Conservation (phyloP, 2,329 filamentous ascomycete species). For the Ophiocordyceps robertsii region DNA sequence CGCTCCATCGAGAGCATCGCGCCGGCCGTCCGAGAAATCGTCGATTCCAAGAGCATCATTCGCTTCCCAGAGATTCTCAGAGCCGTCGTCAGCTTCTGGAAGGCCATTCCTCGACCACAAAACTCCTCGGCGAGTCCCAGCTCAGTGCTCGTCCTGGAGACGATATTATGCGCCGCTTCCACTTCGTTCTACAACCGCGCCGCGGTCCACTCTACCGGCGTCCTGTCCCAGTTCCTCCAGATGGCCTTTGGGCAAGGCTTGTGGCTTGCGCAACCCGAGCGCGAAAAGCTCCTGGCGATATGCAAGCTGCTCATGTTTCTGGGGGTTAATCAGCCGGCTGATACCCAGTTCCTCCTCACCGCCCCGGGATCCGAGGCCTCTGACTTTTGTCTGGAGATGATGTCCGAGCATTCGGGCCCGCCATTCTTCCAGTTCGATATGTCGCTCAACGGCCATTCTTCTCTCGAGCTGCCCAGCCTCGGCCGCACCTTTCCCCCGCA, state of each 20-base stretch:
- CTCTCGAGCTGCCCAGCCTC: slow-evolving; percentile 78
- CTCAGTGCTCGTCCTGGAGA: slow-evolving; percentile 52
- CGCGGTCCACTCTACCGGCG: slow-evolving; percentile 58
- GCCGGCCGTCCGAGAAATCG: slow-evolving; percentile 30
- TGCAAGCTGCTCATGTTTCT: slow-evolving; percentile 58
- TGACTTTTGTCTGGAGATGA: slow-evolving; percentile 59
- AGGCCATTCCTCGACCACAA: slow-evolving; percentile 38
- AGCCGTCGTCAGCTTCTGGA: slow-evolving; percentile 50
- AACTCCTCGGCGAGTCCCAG: slow-evolving; percentile 32
- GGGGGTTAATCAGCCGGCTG: slow-evolving; percentile 67
- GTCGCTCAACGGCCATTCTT: slow-evolving; percentile 74
- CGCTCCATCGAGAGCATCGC: slow-evolving; percentile 22
- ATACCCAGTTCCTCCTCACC: slow-evolving; percentile 61
- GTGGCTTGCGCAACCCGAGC: slow-evolving; percentile 41
- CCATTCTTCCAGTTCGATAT: slow-evolving; percentile 91
- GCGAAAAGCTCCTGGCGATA: slow-evolving; percentile 46
- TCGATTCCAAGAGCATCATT: slow-evolving; percentile 38
- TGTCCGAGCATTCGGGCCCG: slow-evolving; percentile 62
- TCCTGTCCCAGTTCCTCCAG: slow-evolving; percentile 52
- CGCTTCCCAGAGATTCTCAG: slow-evolving; percentile 51
- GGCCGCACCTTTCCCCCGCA: slow-evolving; percentile 74
- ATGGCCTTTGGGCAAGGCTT: slow-evolving; percentile 39
- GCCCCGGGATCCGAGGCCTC: slow-evolving; percentile 39
- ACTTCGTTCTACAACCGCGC: slow-evolving; percentile 57
- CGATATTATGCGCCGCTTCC: slow-evolving; percentile 42